Evolutionary conservation across 1,139 yeast species (phyloP).

Genomic region (Arxiozyma slooffiae): DNA sequence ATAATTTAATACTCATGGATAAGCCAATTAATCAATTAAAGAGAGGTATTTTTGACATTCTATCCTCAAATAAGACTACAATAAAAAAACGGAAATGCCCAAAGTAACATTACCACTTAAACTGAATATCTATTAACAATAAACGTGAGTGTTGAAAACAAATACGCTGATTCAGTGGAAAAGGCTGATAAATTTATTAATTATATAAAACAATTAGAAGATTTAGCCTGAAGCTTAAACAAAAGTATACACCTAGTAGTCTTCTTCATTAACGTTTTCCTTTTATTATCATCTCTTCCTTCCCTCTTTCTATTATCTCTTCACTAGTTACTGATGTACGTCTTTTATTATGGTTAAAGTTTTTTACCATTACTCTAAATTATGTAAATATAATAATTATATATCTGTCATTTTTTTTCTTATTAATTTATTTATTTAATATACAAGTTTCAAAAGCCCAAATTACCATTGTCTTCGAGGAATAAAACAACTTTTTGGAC

Average conservation of each 20-base stretch:
- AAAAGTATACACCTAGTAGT: not conserved
- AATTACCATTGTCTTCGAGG: constrained; percentile 61
- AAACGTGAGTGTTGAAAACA: constrained; percentile 34
- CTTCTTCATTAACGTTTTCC: not conserved
- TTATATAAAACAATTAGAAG: constrained; percentile 18
- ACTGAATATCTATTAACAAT: constrained; percentile 18
- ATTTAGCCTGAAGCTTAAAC: not conserved
- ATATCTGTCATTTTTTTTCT: not conserved
- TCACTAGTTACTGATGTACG: not conserved
- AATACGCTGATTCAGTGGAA: constrained; percentile 19
- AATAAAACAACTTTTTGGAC: constrained; percentile 62
- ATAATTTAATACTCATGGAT: constrained; percentile 16
- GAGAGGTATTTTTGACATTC: constrained; percentile 40
- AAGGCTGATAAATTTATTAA: constrained; percentile 24
- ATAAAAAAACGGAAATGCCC: constrained; percentile 3
- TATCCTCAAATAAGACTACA: constrained; percentile 20
- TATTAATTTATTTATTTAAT: not conserved
- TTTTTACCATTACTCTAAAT: not conserved
- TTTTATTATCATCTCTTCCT: not conserved
- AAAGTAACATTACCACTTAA: not conserved
- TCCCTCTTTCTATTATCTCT: not conserved
- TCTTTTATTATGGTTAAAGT: not conserved
- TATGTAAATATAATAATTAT: not conserved
- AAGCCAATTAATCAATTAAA: not conserved
- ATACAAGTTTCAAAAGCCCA: constrained; percentile 6